Evolutionary conservation across 345 rosid species (phyloP), one percentile per base, ranked within the genome.

Genomic region (Hibiscus mutabilis): DNA sequence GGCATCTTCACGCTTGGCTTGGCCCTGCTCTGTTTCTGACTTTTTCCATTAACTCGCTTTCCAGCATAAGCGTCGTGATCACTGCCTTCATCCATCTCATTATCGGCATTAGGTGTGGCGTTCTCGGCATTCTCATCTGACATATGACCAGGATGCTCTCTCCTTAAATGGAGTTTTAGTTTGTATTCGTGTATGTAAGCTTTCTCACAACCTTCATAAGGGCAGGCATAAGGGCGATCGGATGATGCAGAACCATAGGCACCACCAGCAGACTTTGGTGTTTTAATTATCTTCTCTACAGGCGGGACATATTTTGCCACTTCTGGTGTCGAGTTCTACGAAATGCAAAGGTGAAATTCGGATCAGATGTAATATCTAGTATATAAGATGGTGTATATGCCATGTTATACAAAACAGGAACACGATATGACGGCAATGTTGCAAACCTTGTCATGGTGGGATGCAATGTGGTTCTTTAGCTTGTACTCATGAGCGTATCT

Each of bases 401-500:
- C 22, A 67, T 67, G 55, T 18, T 19, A 24, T 6, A 66, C 24
- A 24, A n/a, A 58, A 55, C 14, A 55, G 14, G 12, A 55, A 24
- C 11, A 69, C 21, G 14, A 15, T 60, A 51, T 24, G 33, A 33
- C 33, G 27, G 53, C 6, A 24, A 46, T 51, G 56, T 62, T 21
- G 42, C 84, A 19, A 27, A 88, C 98, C 93, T 88, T 94, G 77
- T 87, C 97, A 80, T 92, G 99, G 64, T 87, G 92, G 24, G 96
- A 79, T 70, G 86, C 24, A 61, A 95, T 76, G 69, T 95, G 99
- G 83, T 92, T 95, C 82, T 88, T 90, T 14, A 95, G 84, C 88
- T 95, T 92, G 90, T 95, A 95, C 70, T 95, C 99, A 59, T 95
- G 97, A 75, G 99, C 99, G 73, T 92, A 92, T 90, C 97, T 82